Evolutionary conservation across 805 yeast genomes (phyloP).

Genomic region (Alloascoidea hylecoeti): DNA sequence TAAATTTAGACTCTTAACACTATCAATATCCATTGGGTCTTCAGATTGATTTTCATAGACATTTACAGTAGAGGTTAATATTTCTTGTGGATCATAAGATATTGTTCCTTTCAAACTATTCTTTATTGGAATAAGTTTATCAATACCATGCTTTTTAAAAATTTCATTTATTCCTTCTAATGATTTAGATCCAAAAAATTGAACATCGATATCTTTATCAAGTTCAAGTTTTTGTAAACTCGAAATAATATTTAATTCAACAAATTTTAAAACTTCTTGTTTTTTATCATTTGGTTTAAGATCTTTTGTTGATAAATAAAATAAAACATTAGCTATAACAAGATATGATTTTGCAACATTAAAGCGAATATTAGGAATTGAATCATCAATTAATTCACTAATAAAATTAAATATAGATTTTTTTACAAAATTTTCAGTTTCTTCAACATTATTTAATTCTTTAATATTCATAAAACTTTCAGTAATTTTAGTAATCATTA

Average conservation of each 20-base stretch:
- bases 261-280: constrained; percentile 18
- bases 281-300: constrained; percentile 5
- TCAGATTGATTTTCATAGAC: no score
- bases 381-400: constrained; percentile 55
- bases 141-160: background rate
- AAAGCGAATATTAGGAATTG: constrained; percentile 91
- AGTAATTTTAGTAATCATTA: constrained; percentile 72
- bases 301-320: constrained; percentile 6
- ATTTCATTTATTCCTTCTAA: constrained; percentile 20
- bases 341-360: constrained; percentile 82
- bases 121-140: background rate
- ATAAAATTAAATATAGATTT: constrained; percentile 70
- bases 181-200: constrained; percentile 68
- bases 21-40: no score
- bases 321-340: constrained; percentile 39
- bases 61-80: no score
- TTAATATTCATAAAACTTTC: constrained; percentile 42
- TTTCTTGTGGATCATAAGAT: no score
- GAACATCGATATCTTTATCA: constrained; percentile 82
- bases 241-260: constrained; percentile 42
- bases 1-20: no score
- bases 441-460: background rate
- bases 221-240: constrained; percentile 46
- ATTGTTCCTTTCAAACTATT: background rate
- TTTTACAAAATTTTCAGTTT: constrained; percentile 34